phyloP scores from a whole-genome alignment of 2,329 filamentous ascomycete species.

The Lasiodiplodia theobromae region DNA sequence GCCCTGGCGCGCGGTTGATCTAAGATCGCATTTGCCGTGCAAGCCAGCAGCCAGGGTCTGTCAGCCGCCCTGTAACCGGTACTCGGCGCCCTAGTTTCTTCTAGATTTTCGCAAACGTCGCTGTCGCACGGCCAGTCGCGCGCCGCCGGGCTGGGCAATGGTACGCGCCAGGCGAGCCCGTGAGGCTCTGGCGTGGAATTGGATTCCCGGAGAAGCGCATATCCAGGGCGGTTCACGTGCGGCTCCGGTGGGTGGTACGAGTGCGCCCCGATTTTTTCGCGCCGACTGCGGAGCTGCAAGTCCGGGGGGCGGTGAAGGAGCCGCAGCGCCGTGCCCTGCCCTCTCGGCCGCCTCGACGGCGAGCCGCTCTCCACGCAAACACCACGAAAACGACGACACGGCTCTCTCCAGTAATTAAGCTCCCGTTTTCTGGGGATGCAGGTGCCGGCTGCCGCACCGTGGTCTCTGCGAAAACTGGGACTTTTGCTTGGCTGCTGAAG shows the following conservation, averaged over 20 bases:
- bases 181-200: neutral
- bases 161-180: neutral
- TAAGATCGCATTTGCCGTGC: conserved; percentile 21
- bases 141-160: neutral
- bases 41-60: conserved; percentile 13
- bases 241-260: conserved; percentile 20
- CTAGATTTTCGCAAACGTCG: neutral
- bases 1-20: conserved; percentile 22
- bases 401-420: neutral
- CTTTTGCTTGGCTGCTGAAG: conserved; percentile 13
- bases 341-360: neutral
- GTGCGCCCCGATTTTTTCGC: conserved; percentile 9
- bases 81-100: conserved; percentile 12
- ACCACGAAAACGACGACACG: neutral
- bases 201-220: conserved; percentile 16
- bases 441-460: conserved; percentile 12
- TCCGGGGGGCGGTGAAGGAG: conserved; percentile 2
- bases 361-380: neutral
- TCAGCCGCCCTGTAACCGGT: conserved; percentile 5
- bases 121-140: neutral
- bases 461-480: conserved; percentile 16
- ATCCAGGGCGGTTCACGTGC: conserved; percentile 22
- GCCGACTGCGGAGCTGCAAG: conserved; percentile 11
- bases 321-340: neutral
- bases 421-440: conserved; percentile 22